Conservation (phyloP, 2,329 filamentous ascomycete genomes). For the Epichloe sp. region DNA sequence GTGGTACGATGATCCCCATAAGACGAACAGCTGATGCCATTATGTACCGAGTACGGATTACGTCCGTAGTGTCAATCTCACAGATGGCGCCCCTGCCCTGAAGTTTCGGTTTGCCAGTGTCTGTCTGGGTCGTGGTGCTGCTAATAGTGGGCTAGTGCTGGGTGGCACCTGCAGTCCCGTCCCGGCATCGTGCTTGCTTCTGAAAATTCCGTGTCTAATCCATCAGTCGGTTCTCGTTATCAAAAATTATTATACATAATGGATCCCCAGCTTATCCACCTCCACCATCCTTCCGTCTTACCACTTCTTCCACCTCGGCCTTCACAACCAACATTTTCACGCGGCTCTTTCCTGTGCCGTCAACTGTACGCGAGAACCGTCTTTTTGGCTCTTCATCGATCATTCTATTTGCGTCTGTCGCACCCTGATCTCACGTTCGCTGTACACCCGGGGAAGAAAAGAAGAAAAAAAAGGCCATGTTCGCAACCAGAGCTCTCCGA, state of each 20-base stretch:
- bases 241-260: conserved; percentile 3
- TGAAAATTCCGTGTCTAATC: background rate
- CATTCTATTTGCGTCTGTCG: background rate
- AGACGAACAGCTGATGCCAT: background rate
- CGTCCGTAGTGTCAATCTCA: too few relatives aligned
- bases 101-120: background rate
- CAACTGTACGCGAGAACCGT: background rate
- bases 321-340: background rate
- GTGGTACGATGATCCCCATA: background rate
- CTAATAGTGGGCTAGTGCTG: background rate
- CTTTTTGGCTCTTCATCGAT: too few relatives aligned
- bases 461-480: conserved; percentile 26
- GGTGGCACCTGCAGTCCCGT: background rate
- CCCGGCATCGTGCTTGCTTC: background rate
- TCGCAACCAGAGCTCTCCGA: conserved; percentile 41
- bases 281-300: background rate
- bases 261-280: background rate
- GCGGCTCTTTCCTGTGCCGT: background rate
- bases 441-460: background rate
- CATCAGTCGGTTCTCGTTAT: background rate
- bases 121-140: background rate
- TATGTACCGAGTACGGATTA: too few relatives aligned
- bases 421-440: background rate
- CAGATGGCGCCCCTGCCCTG: too few relatives aligned
- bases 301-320: background rate